Base-by-base conservation (phyloP, 1,139 yeast genomes). In the Protomyces pachydermus region DNA sequence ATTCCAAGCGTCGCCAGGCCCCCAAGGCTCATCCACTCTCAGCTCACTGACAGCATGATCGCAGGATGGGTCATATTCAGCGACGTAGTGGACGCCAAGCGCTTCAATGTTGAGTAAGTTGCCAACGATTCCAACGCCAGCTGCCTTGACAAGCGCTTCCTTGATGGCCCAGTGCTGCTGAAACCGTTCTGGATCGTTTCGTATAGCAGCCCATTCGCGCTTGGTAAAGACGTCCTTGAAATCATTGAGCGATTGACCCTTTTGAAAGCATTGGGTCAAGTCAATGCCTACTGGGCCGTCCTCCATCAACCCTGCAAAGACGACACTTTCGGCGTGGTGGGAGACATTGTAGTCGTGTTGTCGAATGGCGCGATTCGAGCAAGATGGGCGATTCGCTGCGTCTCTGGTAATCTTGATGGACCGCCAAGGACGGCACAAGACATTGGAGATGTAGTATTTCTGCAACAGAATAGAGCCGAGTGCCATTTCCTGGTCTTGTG, bases 91-190 rank as follows among this genome's bases (percentile, higher is more conserved):
- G 20, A 68, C 67, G 18, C 55, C 32, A 3, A 45, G 48, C 37
- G 68, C 68, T 54, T 64, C 67, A 57, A 68, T 65, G 2, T 67
- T 38, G 10, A 28, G 52, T 18, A 68, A 48, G 48, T 66, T 63
- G 8, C 66, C 54, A 20, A 64, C 62, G 34, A 68, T 61, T 8
- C 70, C 70, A 45, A 60, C 57, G 2, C 70, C 70, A 14, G 62
- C 55, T 20, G 69, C 70, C 42, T 68, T 68, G 48, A 69, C 69
- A 38, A 66, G 68, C 3, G 70, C 67, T 42, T 68, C 70, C 38
- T 68, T 68, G 45, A 68, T 61, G 12, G 70, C 68, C 70, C 70
- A 68, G 32, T 62, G 69, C 16, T 65, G 60, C 39, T 58, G 66
- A 12, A 67, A 58, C 18, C 61, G 20, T 10, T 38, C 32, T 45